These are phyloP conservation scores for Phytomonas sp. DNA, from an alignment of 208 protist species.

Conservation along the genomic window DNA sequence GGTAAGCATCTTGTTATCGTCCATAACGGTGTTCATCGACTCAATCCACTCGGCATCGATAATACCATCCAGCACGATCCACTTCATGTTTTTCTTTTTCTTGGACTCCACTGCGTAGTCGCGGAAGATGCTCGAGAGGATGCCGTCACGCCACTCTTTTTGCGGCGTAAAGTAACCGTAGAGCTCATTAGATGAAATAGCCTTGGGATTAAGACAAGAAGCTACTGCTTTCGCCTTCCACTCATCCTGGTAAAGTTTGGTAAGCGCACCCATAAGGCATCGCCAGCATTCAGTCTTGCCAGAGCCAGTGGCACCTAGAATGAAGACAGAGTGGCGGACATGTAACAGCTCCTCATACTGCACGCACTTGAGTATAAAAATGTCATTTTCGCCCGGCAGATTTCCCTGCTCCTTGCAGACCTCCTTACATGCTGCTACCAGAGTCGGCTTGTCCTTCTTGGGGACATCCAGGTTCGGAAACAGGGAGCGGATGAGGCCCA, in stretches of 20 bases:
- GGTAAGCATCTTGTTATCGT: constrained; percentile 98
- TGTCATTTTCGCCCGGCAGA: constrained; percentile 95
- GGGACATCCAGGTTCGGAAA: constrained; percentile 95
- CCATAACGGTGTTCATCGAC: constrained; percentile 99
- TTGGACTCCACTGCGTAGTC: constrained; percentile 93
- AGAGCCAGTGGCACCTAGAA: constrained; percentile 94
- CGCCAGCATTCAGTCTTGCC: constrained; percentile 97
- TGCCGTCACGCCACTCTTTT: constrained; percentile 96
- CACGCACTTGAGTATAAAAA: constrained; percentile 97
- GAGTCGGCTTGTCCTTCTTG: constrained; percentile 90
- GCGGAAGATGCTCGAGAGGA: constrained; percentile 94
- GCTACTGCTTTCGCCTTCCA: constrained; percentile 90
- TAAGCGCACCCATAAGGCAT: constrained; percentile 91
- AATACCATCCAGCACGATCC: constrained; percentile 98
- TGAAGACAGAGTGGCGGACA: constrained; percentile 98
- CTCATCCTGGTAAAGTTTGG: constrained; percentile 81
- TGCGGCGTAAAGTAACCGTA: constrained; percentile 97
- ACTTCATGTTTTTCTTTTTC: constrained; percentile 94
- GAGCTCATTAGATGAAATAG: constrained; percentile 97
- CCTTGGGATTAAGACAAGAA: constrained; percentile 96
- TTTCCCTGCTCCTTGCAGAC: constrained; percentile 87
- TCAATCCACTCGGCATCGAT: constrained; percentile 99
- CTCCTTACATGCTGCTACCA: constrained; percentile 88
- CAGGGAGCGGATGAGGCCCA: constrained; percentile 94
- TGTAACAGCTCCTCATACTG: constrained; percentile 98